A percentile compares a stretch with the other conserved stretches of the same genome.
These are phyloP conservation scores for Saturnispora quitensis DNA, from an alignment of 805 yeast species.

Conservation along the genomic window DNA sequence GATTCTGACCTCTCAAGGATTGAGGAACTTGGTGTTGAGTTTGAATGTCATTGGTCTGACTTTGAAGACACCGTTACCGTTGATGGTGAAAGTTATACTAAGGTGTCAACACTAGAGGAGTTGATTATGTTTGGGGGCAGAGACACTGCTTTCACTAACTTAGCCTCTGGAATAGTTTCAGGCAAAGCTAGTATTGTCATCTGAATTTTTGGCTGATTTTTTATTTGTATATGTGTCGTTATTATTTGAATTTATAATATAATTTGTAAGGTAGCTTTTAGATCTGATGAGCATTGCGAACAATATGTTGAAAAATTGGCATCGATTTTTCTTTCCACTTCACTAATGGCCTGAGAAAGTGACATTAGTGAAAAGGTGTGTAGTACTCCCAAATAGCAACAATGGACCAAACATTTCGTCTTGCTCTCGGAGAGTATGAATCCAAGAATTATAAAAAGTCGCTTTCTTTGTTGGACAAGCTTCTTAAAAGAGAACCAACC, in stretches of 20 bases:
- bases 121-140: conserved; percentile 58
- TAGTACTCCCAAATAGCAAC: neutral
- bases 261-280: neutral
- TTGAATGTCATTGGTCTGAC: conserved; percentile 77
- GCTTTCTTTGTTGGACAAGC: conserved; percentile 61
- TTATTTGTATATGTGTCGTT: neutral
- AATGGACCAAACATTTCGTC: conserved; percentile 39
- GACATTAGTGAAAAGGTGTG: too few relatives aligned
- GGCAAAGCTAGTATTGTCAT: conserved; percentile 27
- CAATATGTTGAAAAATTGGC: neutral
- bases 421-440: conserved; percentile 79
- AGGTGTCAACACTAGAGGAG: conserved; percentile 67
- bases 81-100: conserved; percentile 28
- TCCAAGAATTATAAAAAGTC: conserved; percentile 81
- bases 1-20: conserved; percentile 30
- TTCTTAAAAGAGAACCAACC: conserved; percentile 63
- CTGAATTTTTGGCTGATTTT: neutral
- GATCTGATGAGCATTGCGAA: neutral
- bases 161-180: conserved; percentile 59
- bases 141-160: conserved; percentile 55
- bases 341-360: neutral
- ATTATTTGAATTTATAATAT: neutral
- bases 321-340: neutral
- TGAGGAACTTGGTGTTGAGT: conserved; percentile 39
- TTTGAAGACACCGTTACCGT: conserved; percentile 38